phyloP scores from a whole-genome alignment of 1,139 yeast species.

The Sugiyamaella xylanicola region DNA sequence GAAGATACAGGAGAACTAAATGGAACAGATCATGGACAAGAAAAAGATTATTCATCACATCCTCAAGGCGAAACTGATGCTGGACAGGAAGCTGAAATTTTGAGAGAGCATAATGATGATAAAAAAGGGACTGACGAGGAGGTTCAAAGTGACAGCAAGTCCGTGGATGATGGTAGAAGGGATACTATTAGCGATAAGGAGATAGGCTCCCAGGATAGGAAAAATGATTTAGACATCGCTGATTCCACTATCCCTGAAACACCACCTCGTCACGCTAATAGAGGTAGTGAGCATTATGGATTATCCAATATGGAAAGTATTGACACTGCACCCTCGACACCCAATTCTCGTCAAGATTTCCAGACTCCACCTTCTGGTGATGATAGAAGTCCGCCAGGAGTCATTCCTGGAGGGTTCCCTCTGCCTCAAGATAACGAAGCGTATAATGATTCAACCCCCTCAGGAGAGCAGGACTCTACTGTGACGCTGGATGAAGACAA shows the following conservation, averaged over 20 bases:
- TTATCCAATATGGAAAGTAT: background rate
- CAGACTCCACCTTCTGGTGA: background rate
- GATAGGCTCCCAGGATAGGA: background rate
- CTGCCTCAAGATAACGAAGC: background rate
- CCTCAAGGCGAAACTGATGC: too few species aligned
- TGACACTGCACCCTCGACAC: background rate
- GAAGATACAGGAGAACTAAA: too few species aligned
- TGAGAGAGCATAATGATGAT: too few species aligned
- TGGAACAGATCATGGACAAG: too few species aligned
- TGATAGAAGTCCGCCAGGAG: background rate
- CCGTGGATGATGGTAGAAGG: too few species aligned
- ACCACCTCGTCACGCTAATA: background rate
- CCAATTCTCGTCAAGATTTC: background rate
- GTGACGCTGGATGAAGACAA: background rate
- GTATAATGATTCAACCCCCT: background rate
- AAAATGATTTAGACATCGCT: background rate
- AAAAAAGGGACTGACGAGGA: too few species aligned
- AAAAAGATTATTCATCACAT: too few species aligned
- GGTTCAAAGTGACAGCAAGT: too few species aligned
- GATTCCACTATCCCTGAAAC: background rate
- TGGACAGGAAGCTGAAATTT: too few species aligned
- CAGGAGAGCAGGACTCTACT: constrained; percentile 15
- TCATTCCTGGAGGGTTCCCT: background rate
- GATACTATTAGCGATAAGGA: background rate
- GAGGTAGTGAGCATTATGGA: background rate